Conservation (phyloP, 805 yeast species). For the Tetrapisispora nanseiensis region DNA sequence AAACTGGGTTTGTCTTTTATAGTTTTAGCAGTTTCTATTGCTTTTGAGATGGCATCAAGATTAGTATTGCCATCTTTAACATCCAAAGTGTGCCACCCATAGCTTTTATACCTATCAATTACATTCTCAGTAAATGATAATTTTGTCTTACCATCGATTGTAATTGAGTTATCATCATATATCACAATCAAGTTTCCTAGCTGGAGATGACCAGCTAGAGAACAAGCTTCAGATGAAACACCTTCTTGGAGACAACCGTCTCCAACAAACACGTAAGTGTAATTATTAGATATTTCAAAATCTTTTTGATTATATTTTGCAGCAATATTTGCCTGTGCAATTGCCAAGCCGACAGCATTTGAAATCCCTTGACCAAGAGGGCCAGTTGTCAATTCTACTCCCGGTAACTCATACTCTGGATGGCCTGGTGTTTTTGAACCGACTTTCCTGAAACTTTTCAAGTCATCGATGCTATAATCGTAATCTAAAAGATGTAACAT, state of each 20-base stretch:
- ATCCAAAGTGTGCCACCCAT: slow-evolving; percentile 84
- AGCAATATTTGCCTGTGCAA: slow-evolving; percentile 85
- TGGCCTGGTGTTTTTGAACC: slow-evolving; percentile 94
- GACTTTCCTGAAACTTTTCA: slow-evolving; percentile 84
- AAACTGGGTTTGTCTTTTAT: slow-evolving; percentile 75
- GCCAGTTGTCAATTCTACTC: slow-evolving; percentile 96
- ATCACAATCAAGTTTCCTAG: slow-evolving; percentile 87
- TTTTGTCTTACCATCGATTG: slow-evolving; percentile 89
- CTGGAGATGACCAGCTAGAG: slow-evolving; percentile 92
- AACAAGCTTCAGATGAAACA: slow-evolving; percentile 87
- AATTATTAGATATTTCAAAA: slow-evolving; percentile 57
- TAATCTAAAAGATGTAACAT: slow-evolving; percentile 80
- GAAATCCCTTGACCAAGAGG: slow-evolving; percentile 97
- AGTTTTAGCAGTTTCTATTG: slow-evolving; percentile 73
- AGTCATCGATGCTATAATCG: slow-evolving; percentile 65
- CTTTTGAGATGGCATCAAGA: slow-evolving; percentile 55
- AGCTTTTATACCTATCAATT: slow-evolving; percentile 69
- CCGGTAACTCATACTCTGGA: slow-evolving; percentile 87
- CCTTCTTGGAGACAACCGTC: slow-evolving; percentile 99
- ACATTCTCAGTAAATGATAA: slow-evolving; percentile 94
- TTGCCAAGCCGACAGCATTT: slow-evolving; percentile 93
- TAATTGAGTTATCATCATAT: slow-evolving; percentile 94
- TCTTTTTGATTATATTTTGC: slow-evolving; percentile 86
- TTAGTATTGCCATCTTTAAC: slow-evolving; percentile 79
- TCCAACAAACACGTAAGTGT: slow-evolving; percentile 76